A percentile compares a stretch with the other conserved stretches of the same genome.
phyloP scores from a whole-genome alignment of 495 filamentous ascomycete species.

The Talaromyces wortmannii region DNA sequence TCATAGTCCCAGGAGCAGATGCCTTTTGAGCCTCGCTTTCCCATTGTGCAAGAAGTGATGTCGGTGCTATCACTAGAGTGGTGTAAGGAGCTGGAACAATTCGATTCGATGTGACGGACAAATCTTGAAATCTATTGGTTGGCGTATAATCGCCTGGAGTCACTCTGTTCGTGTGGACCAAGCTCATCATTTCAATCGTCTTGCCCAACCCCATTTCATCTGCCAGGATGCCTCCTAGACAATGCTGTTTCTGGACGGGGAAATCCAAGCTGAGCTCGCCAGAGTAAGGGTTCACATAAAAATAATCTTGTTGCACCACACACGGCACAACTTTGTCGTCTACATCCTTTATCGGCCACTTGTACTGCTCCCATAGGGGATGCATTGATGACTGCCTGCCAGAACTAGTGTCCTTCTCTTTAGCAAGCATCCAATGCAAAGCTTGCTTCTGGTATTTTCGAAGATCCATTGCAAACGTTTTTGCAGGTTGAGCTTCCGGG shows the following conservation, averaged over 20 bases:
- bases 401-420: conserved; percentile 73
- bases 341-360: conserved; percentile 80
- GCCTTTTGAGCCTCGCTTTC: conserved; percentile 90
- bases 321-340: conserved; percentile 67
- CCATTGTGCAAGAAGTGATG: conserved; percentile 92
- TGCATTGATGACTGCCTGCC: conserved; percentile 78
- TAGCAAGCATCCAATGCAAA: conserved; percentile 89
- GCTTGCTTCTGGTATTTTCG: conserved; percentile 95
- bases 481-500: conserved; percentile 72
- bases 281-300: conserved; percentile 96
- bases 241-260: conserved; percentile 88
- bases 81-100: conserved; percentile 74
- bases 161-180: conserved; percentile 73
- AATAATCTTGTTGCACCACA: conserved; percentile 57
- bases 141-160: conserved; percentile 41
- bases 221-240: conserved; percentile 86
- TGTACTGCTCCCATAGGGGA: conserved; percentile 94
- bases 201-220: conserved; percentile 93
- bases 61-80: conserved; percentile 90
- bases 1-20: conserved; percentile 73
- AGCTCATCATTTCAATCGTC: conserved; percentile 94
- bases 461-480: conserved; percentile 73
- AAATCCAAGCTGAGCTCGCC: conserved; percentile 92
- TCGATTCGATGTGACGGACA: conserved; percentile 44
- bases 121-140: conserved; percentile 33